Evolutionary conservation across 345 rosid genomes (phyloP).

Genomic region (Euphorbia tirucalli): DNA sequence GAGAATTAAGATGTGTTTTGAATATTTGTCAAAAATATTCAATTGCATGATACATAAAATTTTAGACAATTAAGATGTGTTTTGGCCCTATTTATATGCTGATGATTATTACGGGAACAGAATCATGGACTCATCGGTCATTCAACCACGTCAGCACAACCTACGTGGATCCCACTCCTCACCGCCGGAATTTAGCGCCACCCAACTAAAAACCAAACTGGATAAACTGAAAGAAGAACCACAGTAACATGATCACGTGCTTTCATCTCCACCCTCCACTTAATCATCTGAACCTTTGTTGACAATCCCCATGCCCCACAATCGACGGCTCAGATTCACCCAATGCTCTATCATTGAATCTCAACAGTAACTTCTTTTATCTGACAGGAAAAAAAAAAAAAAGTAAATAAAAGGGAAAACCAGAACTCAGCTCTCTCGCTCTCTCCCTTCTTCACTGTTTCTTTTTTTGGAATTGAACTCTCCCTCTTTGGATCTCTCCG

Average conservation of each 20-base stretch:
- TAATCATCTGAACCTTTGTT: not conserved
- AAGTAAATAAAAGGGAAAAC: not conserved
- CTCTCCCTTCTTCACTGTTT: not conserved
- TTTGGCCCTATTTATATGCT: no score
- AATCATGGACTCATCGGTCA: no score
- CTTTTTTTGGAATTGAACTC: not conserved
- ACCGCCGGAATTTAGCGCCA: not conserved
- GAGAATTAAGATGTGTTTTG: no score
- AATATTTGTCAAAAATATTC: no score
- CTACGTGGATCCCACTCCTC: not conserved
- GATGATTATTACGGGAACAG: no score
- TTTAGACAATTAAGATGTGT: no score
- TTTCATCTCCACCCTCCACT: conserved; percentile 5
- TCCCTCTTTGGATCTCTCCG: not conserved
- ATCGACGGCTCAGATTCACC: conserved; percentile 3
- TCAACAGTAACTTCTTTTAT: not conserved
- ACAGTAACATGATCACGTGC: not conserved
- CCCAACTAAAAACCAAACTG: not conserved
- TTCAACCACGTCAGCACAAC: not conserved
- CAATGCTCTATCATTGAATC: not conserved
- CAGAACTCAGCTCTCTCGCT: not conserved
- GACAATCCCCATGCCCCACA: not conserved
- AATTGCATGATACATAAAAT: no score
- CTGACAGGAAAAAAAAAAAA: not conserved
- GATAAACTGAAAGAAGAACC: not conserved